phyloP scores from a whole-genome alignment of 2,329 filamentous ascomycete genomes.

The Diaporthe eres region DNA sequence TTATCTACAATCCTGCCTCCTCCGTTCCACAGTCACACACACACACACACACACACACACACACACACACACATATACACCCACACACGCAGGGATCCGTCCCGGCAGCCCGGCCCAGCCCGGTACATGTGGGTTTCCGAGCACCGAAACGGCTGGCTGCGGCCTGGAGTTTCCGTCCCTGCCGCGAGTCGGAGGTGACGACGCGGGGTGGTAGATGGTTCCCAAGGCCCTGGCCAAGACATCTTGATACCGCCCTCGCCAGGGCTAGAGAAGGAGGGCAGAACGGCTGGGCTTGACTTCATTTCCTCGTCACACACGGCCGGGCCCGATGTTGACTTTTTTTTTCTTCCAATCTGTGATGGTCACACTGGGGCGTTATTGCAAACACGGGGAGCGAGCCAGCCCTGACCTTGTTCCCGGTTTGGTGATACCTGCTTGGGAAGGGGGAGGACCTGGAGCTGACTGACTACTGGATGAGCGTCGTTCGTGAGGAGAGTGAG shows the following conservation, averaged over 20 bases:
- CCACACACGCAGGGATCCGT: slow-evolving; percentile 12
- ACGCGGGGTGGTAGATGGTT: neutral
- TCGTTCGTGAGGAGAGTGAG: neutral
- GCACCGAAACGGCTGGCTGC: slow-evolving; percentile 24
- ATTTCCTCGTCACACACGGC: slow-evolving; percentile 9
- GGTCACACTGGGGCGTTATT: slow-evolving; percentile 4
- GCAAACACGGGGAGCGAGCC: neutral
- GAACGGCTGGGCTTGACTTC: neutral
- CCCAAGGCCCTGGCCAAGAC: neutral
- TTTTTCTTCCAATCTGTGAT: neutral
- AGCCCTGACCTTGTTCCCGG: slow-evolving; percentile 15
- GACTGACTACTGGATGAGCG: neutral
- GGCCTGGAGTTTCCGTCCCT: neutral
- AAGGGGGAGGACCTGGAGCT: neutral
- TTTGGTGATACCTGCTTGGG: neutral
- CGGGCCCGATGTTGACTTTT: neutral
- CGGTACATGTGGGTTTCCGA: slow-evolving; percentile 10
- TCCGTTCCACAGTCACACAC: neutral
- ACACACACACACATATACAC: neutral
- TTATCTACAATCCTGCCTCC: neutral
- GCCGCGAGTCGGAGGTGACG: slow-evolving; percentile 7
- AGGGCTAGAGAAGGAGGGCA: neutral
- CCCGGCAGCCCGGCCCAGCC: slow-evolving; percentile 17
- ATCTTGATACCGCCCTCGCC: slow-evolving; percentile 1
- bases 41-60: neutral